Evolutionary conservation across 2,329 filamentous ascomycete genomes (phyloP).

Genomic region (Ophiostoma sp.): DNA sequence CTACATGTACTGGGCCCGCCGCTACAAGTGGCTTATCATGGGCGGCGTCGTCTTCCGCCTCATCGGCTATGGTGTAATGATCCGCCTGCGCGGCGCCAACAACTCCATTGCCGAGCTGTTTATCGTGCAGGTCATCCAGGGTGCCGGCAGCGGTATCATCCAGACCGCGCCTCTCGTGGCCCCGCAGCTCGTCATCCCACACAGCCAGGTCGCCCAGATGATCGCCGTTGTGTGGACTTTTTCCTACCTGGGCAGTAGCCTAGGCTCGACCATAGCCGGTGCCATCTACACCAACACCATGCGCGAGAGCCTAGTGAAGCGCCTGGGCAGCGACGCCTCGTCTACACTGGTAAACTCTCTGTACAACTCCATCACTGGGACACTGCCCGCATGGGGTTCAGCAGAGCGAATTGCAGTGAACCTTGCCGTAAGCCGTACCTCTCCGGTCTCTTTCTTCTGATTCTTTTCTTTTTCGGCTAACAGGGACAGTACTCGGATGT

Average conservation of each 20-base stretch:
- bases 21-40: constrained; percentile 45
- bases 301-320: neutral
- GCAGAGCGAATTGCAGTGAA: constrained; percentile 40
- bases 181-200: constrained; percentile 14
- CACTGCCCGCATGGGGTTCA: constrained; percentile 38
- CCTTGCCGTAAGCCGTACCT: constrained; percentile 28
- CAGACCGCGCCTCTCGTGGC: constrained; percentile 9
- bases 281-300: constrained; percentile 16
- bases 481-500: constrained; percentile 27
- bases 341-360: constrained; percentile 29
- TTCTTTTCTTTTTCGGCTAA: too few relatives aligned
- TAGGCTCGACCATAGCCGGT: constrained; percentile 13
- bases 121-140: constrained; percentile 44
- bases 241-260: constrained; percentile 15
- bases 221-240: constrained; percentile 8
- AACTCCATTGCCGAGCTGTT: constrained; percentile 44
- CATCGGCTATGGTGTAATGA: constrained; percentile 47
- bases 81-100: constrained; percentile 41
- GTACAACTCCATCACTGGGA: constrained; percentile 43
- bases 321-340: neutral
- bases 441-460: too few relatives aligned
- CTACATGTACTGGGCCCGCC: constrained; percentile 37
- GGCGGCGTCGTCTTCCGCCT: constrained; percentile 39
- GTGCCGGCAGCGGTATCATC: constrained; percentile 34
- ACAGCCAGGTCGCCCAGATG: constrained; percentile 17